Evolutionary conservation across 2,329 filamentous ascomycete genomes (phyloP).

Genomic region (Scorias spongiosa): DNA sequence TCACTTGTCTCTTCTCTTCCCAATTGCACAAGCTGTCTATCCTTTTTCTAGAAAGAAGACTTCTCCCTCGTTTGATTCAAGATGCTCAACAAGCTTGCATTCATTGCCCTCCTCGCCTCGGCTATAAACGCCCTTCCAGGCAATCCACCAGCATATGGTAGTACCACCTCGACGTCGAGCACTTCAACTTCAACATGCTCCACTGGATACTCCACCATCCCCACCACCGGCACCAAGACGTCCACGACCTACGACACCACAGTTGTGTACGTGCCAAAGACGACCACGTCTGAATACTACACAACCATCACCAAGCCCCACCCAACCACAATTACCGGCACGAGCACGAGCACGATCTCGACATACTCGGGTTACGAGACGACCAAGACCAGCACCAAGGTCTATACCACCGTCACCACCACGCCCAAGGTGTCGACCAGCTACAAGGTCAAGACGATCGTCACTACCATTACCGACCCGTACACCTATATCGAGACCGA

Average conservation of each 20-base stretch:
- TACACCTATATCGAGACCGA: neutral
- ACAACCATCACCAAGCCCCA: conserved; percentile 11
- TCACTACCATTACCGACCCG: neutral
- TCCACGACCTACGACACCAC: neutral
- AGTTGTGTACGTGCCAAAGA: conserved; percentile 16
- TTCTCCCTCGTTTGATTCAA: neutral
- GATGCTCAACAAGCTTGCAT: neutral
- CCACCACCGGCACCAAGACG: neutral
- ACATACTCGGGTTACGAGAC: neutral
- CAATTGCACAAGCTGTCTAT: too few species aligned
- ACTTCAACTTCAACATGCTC: neutral
- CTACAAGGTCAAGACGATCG: neutral
- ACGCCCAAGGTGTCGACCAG: neutral
- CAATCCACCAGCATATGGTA: neutral
- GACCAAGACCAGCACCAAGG: neutral
- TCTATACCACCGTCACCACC: neutral
- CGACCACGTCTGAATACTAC: conserved; percentile 34
- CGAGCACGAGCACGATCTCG: neutral
- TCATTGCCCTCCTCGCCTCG: neutral
- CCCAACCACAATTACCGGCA: neutral
- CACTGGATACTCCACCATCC: neutral
- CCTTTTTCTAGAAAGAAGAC: too few species aligned
- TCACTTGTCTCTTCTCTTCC: too few species aligned
- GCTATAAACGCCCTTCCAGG: neutral
- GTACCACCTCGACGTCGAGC: neutral